A percentile compares a stretch with the other conserved stretches of the same genome.
phyloP scores from a whole-genome alignment of 192 early-diverging fungal genomes.

The Backusella luteola region DNA sequence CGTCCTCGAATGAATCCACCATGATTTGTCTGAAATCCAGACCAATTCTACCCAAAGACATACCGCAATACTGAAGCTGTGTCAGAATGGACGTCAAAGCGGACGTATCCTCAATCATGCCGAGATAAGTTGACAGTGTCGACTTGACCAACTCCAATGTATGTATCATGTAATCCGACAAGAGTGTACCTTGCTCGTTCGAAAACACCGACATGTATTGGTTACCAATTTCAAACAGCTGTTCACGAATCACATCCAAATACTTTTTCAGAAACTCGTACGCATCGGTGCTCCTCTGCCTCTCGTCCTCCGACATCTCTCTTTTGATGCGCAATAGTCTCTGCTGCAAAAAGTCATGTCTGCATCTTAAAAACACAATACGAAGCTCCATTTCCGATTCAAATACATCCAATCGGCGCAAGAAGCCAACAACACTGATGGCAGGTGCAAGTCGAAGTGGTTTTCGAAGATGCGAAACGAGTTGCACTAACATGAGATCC shows the following conservation, averaged over 20 bases:
- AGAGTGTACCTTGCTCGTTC: slow-evolving; percentile 39
- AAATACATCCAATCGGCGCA: slow-evolving; percentile 70
- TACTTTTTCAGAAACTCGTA: slow-evolving; percentile 72
- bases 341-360: slow-evolving; percentile 57
- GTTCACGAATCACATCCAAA: slow-evolving; percentile 76
- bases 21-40: slow-evolving; percentile 70
- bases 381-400: slow-evolving; percentile 62
- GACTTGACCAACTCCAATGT: slow-evolving; percentile 43
- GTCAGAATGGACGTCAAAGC: slow-evolving; percentile 61
- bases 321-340: slow-evolving; percentile 48
- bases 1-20: slow-evolving; percentile 59
- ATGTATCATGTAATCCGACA: slow-evolving; percentile 64
- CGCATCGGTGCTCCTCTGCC: slow-evolving; percentile 32
- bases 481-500: slow-evolving; percentile 70
- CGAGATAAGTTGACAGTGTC: slow-evolving; percentile 45
- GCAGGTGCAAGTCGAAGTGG: slow-evolving; percentile 75
- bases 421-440: slow-evolving; percentile 75
- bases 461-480: slow-evolving; percentile 63
- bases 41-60: slow-evolving; percentile 76
- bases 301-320: not conserved
- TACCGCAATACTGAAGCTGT: slow-evolving; percentile 80
- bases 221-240: slow-evolving; percentile 78
- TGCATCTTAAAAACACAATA: slow-evolving; percentile 71
- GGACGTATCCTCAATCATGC: slow-evolving; percentile 59
- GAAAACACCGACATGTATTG: slow-evolving; percentile 80